A percentile compares a stretch with the other conserved stretches of the same genome.
Conservation (phyloP, 192 early-diverging fungal genomes). For the Coemansia sp. region DNA sequence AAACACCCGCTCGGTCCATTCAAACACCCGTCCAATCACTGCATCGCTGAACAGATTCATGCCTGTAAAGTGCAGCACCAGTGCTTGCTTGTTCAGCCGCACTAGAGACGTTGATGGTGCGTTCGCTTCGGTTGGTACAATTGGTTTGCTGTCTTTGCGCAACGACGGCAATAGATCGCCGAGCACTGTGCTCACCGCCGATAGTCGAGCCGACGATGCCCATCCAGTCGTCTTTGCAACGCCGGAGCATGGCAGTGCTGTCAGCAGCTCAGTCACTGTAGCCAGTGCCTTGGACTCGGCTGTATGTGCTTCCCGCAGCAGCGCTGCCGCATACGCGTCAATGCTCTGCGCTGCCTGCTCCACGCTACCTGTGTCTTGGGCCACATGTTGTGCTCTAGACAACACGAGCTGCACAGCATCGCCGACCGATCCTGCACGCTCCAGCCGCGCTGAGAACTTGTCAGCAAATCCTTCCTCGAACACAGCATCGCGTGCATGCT, state of each 20-base stretch:
- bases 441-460: conserved; percentile 27
- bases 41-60: conserved; percentile 3
- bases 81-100: conserved; percentile 21
- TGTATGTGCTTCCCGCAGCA: neutral
- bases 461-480: conserved; percentile 34
- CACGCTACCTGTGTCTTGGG: conserved; percentile 9
- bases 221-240: conserved; percentile 12
- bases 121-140: neutral
- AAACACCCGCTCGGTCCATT: conserved; percentile 36
- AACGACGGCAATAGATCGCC: neutral
- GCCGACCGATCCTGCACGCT: conserved; percentile 22
- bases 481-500: conserved; percentile 36
- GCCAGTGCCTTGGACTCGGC: conserved; percentile 1
- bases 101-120: conserved; percentile 11
- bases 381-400: conserved; percentile 30
- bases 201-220: conserved; percentile 16
- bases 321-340: conserved; percentile 22
- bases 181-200: conserved; percentile 9
- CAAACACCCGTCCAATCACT: conserved; percentile 12
- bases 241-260: conserved; percentile 22
- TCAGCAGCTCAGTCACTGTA: conserved; percentile 17
- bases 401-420: conserved; percentile 35
- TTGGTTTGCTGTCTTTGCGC: neutral
- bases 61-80: conserved; percentile 22
- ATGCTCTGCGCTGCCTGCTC: conserved; percentile 25